Evolutionary conservation across 345 rosid genomes (phyloP), one percentile per base, ranked within the genome.

Genomic region (Alliaria petiolata): DNA sequence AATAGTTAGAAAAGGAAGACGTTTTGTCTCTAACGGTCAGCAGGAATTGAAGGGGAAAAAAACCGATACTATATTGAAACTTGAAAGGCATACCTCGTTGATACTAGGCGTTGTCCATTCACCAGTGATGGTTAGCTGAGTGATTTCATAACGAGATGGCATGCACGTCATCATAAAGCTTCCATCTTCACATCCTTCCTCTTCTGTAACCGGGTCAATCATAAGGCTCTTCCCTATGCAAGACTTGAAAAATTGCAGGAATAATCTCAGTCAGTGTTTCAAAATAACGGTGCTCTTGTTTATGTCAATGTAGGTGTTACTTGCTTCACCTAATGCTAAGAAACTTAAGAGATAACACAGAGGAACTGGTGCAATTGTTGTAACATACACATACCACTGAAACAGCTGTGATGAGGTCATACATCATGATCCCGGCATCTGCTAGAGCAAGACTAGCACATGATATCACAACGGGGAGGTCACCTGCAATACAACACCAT

Each of bases 361-460:
- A 33, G 62, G 47, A 67, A 50, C 1, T 15, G 4, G 39, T 40
- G 54, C 9, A n/a, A n/a, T n/a, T n/a, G n/a, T n/a, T n/a, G n/a
- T 50, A 62, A 45, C 8, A 26, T 26, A 17, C 0, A 44, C 71
- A 62, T 89, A 89, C 97, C 96, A 91, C 89, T 69, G 98, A 89
- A 75, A 88, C 95, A 55, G 97, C 88, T 53, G 96, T 83, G 67
- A 95, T 87, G 20, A 91, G 95, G 79, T 95, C 99, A 84, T 86
- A 85, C 89, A 95, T 87, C 98, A 88, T 86, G 70, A 91, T 91
- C 57, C 99, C 96, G 1, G 97, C 96, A 84, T 91, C 98, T 20
- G 98, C 99, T 69, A 91, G 73, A 80, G 98, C 98, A 75, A 95
- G 96, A 83, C 98, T 88, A 63, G 98, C 97, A 77, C 99, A 95